These are phyloP conservation scores for Teunomyces pallodes DNA, from an alignment of 805 yeast genomes.

Conservation along the genomic window DNA sequence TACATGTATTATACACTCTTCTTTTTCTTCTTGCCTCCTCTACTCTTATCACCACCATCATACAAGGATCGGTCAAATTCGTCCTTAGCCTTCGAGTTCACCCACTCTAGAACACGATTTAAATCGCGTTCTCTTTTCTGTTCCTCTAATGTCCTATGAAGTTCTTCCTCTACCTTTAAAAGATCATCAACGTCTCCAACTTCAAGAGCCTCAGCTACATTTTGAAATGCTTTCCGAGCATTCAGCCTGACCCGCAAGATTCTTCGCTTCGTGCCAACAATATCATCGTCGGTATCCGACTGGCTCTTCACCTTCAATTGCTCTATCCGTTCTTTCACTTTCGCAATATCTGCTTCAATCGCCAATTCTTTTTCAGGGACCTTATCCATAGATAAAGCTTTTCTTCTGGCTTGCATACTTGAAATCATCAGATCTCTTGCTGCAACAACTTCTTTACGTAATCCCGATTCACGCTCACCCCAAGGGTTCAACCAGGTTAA, in stretches of 20 bases:
- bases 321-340: slow-evolving; percentile 22
- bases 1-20: slow-evolving; percentile 1
- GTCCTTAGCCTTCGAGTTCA: slow-evolving; percentile 56
- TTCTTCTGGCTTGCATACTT: slow-evolving; percentile 59
- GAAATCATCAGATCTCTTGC: slow-evolving; percentile 51
- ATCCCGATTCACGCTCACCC: slow-evolving; percentile 69
- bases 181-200: slow-evolving; percentile 28
- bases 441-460: slow-evolving; percentile 58
- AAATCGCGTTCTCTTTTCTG: slow-evolving; percentile 40
- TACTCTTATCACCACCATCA: slow-evolving; percentile 48
- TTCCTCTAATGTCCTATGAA: slow-evolving; percentile 30
- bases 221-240: neutral
- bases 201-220: slow-evolving; percentile 25
- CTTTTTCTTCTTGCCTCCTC: slow-evolving; percentile 8
- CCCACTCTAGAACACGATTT: slow-evolving; percentile 57
- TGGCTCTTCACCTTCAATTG: slow-evolving; percentile 24
- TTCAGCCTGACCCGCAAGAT: slow-evolving; percentile 21
- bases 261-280: slow-evolving; percentile 21
- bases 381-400: slow-evolving; percentile 47
- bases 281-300: slow-evolving; percentile 29
- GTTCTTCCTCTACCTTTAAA: slow-evolving; percentile 17
- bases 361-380: slow-evolving; percentile 40
- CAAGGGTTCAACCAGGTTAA: slow-evolving; percentile 68
- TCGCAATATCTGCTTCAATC: slow-evolving; percentile 35
- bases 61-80: slow-evolving; percentile 51